A percentile compares a stretch with the other conserved stretches of the same genome.
Conservation (phyloP, 2,329 filamentous ascomycete species). For the Alternaria sp. region DNA sequence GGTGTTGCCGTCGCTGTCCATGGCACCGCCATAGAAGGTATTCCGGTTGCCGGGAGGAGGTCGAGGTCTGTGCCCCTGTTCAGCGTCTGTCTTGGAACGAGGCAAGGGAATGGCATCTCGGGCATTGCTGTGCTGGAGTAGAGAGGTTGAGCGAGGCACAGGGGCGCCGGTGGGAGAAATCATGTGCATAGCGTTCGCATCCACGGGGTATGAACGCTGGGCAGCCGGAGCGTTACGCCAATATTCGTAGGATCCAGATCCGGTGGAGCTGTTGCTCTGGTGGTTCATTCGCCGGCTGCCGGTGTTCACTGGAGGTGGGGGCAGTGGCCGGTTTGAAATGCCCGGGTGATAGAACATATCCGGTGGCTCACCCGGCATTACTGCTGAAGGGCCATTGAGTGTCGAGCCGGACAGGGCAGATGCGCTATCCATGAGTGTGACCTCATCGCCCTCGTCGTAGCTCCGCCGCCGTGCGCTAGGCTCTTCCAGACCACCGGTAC, state of each 20-base stretch:
- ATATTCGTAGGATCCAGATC: constrained; percentile 55
- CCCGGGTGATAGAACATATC: constrained; percentile 96
- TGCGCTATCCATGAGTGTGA: constrained; percentile 50
- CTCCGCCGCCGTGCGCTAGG: constrained; percentile 76
- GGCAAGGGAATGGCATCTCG: constrained; percentile 82
- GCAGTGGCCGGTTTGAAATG: constrained; percentile 66
- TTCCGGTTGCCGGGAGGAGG: constrained; percentile 44
- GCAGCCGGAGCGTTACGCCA: constrained; percentile 44
- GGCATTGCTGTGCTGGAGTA: constrained; percentile 81
- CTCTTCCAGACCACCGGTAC: constrained; percentile 85
- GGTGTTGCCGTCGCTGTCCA: constrained; percentile 59
- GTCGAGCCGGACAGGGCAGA: constrained; percentile 35
- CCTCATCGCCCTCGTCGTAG: constrained; percentile 92
- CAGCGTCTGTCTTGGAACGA: constrained; percentile 91
- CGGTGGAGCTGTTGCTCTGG: constrained; percentile 39
- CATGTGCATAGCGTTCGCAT: constrained; percentile 41
- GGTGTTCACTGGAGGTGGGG: constrained; percentile 67
- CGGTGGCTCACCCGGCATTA: constrained; percentile 67
- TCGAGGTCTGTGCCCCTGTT: constrained; percentile 60
- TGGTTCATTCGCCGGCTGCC: constrained; percentile 55
- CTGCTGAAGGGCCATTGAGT: constrained; percentile 33
- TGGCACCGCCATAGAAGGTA: constrained; percentile 42
- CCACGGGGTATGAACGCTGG: constrained; percentile 40
- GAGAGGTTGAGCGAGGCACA: constrained; percentile 60
- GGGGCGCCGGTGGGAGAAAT: constrained; percentile 38